These are phyloP conservation scores for Venturia oleaginea DNA, from an alignment of 2,329 filamentous ascomycete genomes.

Conservation along the genomic window DNA sequence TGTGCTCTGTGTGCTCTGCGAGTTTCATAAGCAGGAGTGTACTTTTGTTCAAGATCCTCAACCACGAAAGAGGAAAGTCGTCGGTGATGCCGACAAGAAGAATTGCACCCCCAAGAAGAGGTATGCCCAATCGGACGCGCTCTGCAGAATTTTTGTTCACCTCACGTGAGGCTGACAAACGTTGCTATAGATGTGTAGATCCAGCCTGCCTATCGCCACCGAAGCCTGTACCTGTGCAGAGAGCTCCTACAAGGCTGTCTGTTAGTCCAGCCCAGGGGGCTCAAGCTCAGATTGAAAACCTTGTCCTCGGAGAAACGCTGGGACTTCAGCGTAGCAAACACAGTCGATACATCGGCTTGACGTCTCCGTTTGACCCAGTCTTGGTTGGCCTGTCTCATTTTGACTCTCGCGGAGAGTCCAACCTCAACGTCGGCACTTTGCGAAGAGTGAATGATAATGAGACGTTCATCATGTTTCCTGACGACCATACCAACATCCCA, in stretches of 20 bases:
- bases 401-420: constrained; percentile 72
- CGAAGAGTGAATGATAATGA: constrained; percentile 69
- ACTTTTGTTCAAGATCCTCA: constrained; percentile 69
- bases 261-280: constrained; percentile 18
- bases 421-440: constrained; percentile 53
- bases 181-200: constrained; percentile 12
- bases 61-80: constrained; percentile 70
- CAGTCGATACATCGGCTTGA: constrained; percentile 75
- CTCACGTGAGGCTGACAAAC: constrained; percentile 9
- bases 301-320: constrained; percentile 40
- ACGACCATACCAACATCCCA: constrained; percentile 61
- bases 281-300: constrained; percentile 18
- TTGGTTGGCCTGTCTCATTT: constrained; percentile 73
- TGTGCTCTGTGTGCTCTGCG: constrained; percentile 64
- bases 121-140: constrained; percentile 37
- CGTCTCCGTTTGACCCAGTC: constrained; percentile 75
- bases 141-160: constrained; percentile 10
- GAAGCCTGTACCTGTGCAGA: constrained; percentile 9
- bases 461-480: constrained; percentile 72
- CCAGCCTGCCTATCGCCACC: background rate
- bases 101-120: constrained; percentile 59
- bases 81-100: constrained; percentile 48
- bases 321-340: constrained; percentile 70
- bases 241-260: constrained; percentile 19
- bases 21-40: constrained; percentile 68